phyloP scores from a whole-genome alignment of 768 basidiomycete genomes.

The Leucocoprinus leucothites region DNA sequence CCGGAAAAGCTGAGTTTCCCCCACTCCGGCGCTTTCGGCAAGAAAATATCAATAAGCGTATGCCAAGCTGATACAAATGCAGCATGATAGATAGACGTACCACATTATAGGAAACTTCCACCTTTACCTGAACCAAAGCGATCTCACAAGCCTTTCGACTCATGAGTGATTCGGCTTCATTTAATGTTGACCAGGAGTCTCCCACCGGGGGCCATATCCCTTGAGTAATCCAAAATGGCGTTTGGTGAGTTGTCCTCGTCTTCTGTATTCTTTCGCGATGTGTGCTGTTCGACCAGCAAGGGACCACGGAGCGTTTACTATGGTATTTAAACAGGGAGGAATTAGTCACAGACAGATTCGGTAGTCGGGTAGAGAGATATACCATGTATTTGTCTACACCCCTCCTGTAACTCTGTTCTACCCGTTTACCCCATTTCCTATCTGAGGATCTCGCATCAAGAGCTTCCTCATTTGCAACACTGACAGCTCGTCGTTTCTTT shows the following conservation, averaged over 20 bases:
- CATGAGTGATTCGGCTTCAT: slow-evolving; percentile 71
- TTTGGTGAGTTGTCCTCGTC: slow-evolving; percentile 49
- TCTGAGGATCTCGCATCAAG: slow-evolving; percentile 37
- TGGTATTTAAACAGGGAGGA: not conserved
- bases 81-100: too few species aligned
- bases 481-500: slow-evolving; percentile 71
- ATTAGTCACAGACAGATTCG: not conserved
- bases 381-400: slow-evolving; percentile 83
- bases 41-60: too few species aligned
- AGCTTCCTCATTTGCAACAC: slow-evolving; percentile 41
- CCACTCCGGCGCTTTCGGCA: too few species aligned
- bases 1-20: too few species aligned
- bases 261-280: slow-evolving; percentile 32
- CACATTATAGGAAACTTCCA: too few species aligned
- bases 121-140: too few species aligned
- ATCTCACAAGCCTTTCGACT: slow-evolving; percentile 78
- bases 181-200: slow-evolving; percentile 87
- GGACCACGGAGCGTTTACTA: slow-evolving; percentile 49
- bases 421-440: slow-evolving; percentile 57
- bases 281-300: slow-evolving; percentile 55
- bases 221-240: slow-evolving; percentile 87
- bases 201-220: slow-evolving; percentile 88
- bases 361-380: slow-evolving; percentile 21
- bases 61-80: too few species aligned
- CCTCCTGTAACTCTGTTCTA: slow-evolving; percentile 61